Evolutionary conservation across 1,139 yeast genomes (phyloP), one percentile per base, ranked within the genome.

Genomic region (Kluyveromyces sp.): DNA sequence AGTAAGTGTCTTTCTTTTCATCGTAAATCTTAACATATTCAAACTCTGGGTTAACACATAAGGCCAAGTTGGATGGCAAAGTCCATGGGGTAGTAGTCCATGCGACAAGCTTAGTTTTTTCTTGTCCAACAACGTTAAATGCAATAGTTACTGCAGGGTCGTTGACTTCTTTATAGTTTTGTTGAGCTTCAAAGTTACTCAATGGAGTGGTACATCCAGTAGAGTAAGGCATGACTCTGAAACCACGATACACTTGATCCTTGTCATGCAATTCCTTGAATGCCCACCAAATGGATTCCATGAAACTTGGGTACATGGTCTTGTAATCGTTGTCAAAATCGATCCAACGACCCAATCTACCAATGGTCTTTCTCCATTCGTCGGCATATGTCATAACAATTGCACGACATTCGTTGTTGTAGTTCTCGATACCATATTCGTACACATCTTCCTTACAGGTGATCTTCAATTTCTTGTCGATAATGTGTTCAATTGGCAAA

Each of bases 61-160:
- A 76, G 15, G 92, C 94, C 64, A 92, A 71, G 69, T 92, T 92
- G 28, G 96, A 86, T 41, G 98, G 98, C 63, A 92, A 75, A 44
- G 99, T 94, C 99, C 99, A 92, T 45, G 99, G 99, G 36, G 99
- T 92, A 53, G 99, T 92, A 40, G 99, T 92, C 99, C 99, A 92
- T 21, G 97, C 98, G 42, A 92, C 90, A 57, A 92, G 73, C 55
- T 77, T 73, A 48, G 96, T 87, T 60, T 84, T 79, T 54, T 85
- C 87, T 60, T 90, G 95, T 53, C 79, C 86, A 28, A 77, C 71
- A 48, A 88, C 73, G 53, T 89, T 89, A 75, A 92, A 94, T 28
- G 89, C 95, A 56, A 94, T 71, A 52, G 97, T 89, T 46, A 94
- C 89, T 7, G 97, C 96, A 25, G 99, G 99, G 66, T 92, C 99